Percentiles rank a stretch among this genome's conserved stretches.
Conservation (phyloP, 257 asterid genomes). For the Solanum ossicruentum region DNA sequence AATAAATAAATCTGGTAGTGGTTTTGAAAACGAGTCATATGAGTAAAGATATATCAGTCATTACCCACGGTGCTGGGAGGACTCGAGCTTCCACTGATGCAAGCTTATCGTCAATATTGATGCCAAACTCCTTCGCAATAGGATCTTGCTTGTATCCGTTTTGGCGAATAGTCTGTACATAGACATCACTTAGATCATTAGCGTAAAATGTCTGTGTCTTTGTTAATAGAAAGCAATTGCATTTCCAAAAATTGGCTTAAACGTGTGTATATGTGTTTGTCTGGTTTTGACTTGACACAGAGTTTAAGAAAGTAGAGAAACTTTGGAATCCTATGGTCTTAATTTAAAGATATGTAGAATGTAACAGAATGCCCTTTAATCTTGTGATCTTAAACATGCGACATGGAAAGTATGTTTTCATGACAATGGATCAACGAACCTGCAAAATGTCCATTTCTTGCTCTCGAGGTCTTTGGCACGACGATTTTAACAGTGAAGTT, state of each 20-base stretch:
- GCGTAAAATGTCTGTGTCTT: neutral
- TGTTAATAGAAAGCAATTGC: neutral
- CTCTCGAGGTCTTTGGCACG: constrained; percentile 94
- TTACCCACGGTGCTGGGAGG: constrained; percentile 99
- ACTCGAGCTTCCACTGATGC: constrained; percentile 94
- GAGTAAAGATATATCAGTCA: neutral
- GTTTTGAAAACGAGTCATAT: neutral
- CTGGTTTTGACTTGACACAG: neutral
- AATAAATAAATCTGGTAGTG: neutral
- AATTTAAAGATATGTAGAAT: too few species aligned
- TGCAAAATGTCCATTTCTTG: constrained; percentile 85
- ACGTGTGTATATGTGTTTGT: neutral
- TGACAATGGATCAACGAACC: constrained; percentile 23
- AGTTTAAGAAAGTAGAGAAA: neutral
- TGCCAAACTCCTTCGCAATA: constrained; percentile 89
- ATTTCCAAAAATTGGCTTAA: neutral
- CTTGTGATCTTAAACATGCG: too few species aligned
- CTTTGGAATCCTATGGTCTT: neutral
- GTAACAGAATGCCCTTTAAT: too few species aligned
- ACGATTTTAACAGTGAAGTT: constrained; percentile 74
- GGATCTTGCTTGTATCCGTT: constrained; percentile 80
- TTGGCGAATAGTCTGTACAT: constrained; percentile 68
- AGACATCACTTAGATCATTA: neutral
- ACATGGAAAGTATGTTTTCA: neutral
- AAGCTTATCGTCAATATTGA: constrained; percentile 69